Base-by-base conservation (phyloP, 78 protist species). In the Dictyostelium purpureum region DNA sequence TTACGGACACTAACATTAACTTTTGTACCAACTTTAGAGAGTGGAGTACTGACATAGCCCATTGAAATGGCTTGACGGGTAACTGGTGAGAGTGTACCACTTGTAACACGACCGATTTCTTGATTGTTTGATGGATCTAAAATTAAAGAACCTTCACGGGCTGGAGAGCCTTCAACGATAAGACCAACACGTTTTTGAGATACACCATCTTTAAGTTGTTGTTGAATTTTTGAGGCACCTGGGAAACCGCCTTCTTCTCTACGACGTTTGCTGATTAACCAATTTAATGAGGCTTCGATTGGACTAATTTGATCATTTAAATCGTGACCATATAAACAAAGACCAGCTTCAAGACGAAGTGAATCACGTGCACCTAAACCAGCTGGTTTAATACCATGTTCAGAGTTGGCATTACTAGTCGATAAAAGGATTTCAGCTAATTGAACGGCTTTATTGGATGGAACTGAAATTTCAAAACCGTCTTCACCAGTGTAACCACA, bases 401-500 rank as follows among this genome's bases (percentile, higher is more conserved):
- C 69, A 9, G 65, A 12, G 10, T 65, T 57, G 0, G 73, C 35
- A 14, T 28, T 28, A 33, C 76, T 45, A 9, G 66, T 66, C 0
- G 49, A 65, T 38, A 95, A 67, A 18, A 98, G 78, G 1, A 43
- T 45, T 37, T 77, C 77, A 21, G 97, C 94, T 6, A 98, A 45
- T 9, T 28, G n/a, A 38, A 12, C 19, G 43, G 96, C 94, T 3
- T 87, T 33, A 33, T 24, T 45, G 19, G 54, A 37, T 7, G 70
- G 90, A 6, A 96, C 95, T 6, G 90, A 38, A 66, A 99, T 90
- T 90, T 99, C 99, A 83, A 97, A 98, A 28, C 99, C 99, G 66
- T 99, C 99, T 85, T 98, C 99, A 37, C 99, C 99, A 21, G 99
- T 98, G 91, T 98, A 98, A 24, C 99, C 99, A 49, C 96, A 94